Conservation (phyloP, 2,329 filamentous ascomycete genomes). For the Orbilia javanica region DNA sequence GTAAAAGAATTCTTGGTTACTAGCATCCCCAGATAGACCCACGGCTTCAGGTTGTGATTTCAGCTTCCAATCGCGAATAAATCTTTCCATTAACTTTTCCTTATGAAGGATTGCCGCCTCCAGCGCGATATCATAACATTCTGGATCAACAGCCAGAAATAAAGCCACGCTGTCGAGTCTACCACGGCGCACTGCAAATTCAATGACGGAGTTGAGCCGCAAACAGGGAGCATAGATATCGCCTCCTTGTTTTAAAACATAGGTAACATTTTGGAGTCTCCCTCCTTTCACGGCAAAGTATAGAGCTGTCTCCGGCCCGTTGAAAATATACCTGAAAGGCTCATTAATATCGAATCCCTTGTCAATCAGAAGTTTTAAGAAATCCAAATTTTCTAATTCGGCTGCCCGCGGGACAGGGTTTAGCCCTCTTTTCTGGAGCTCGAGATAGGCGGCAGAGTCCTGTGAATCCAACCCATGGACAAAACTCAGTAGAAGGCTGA, state of each 20-base stretch:
- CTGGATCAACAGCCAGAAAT: not conserved
- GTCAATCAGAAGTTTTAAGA: not conserved
- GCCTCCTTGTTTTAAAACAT: not conserved
- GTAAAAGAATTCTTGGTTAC: no score
- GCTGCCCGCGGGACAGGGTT: not conserved
- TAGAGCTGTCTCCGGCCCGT: not conserved
- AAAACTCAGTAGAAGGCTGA: not conserved
- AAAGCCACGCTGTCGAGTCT: not conserved
- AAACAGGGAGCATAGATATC: slow-evolving; percentile 1
- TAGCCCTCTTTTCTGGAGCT: not conserved
- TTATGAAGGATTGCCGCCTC: not conserved
- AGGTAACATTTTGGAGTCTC: not conserved
- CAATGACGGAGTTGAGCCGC: not conserved
- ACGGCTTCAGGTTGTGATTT: not conserved
- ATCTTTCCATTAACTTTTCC: not conserved
- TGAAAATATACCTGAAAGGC: no score
- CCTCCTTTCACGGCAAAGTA: not conserved
- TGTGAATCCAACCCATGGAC: not conserved
- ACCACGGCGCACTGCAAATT: not conserved
- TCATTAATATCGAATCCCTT: not conserved
- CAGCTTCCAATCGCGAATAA: not conserved
- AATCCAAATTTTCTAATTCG: not conserved
- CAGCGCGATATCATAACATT: not conserved
- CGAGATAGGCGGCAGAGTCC: not conserved
- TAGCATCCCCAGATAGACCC: no score